Base-by-base conservation (phyloP, 352 stramenopile genomes). In the Paralagenidium karlingii region DNA sequence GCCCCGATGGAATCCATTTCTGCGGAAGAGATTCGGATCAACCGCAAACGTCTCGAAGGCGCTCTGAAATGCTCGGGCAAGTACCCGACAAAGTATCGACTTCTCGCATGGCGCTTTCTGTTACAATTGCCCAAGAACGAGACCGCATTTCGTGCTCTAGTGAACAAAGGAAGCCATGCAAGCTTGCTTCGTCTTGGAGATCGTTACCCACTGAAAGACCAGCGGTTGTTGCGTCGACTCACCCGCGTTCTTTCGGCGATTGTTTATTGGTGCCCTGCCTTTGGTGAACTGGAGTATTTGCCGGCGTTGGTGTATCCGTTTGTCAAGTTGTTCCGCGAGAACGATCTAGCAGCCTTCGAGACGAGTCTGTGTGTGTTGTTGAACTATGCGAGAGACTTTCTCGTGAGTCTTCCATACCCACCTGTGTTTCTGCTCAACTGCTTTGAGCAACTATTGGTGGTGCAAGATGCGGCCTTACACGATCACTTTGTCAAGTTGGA, bases 271-370 rank as follows among this genome's bases (percentile, higher is more conserved):
- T 95, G 81, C 34, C 82, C 86, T 16, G 76, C 82, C n/a, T 90
- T 95, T 40, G 75, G 74, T 22, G 82, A 94, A 60, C 56, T 82
- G 24, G 63, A 55, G 21, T 94, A 85, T 18, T 49, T 96, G 12
- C 78, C 84, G 15, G 70, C 70, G 12, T 21, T 92, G 13, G 81
- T 87, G 28, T 95, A 92, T 51, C 82, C 84, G 15, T 94, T 96
- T 45, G 58, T 94, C 38, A 84, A 86, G 36, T 64, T 91, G 10
- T 92, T 88, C 39, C 63, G 58, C 0, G 64, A 83, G 27, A 90
- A 95, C 34, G 83, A 94, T 21, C 45, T 96, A 16, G 81, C 78
- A 8, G 83, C 82, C 16, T 96, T 96, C 46, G 86, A 96, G 68
- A 63, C 77, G 13, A 78, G 77, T 24, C 28, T 94, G 28, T 71